Evolutionary conservation across 2,329 filamentous ascomycete genomes (phyloP), one percentile per base, ranked within the genome.

Genomic region (Aspergillus luchuensis): DNA sequence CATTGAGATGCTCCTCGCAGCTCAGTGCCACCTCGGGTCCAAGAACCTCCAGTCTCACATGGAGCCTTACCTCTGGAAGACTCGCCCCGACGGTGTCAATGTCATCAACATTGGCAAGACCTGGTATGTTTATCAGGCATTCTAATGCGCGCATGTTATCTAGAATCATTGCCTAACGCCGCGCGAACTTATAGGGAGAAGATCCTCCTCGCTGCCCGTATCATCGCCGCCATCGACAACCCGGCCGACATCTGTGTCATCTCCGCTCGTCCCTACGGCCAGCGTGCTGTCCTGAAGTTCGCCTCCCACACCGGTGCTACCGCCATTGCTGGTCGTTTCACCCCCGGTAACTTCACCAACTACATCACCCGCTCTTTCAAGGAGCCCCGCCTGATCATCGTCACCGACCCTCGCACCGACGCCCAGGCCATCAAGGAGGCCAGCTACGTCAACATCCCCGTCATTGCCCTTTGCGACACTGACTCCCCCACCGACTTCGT

Each of bases 311-410:
- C 95, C 72, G 95, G 95, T 80, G 93, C 96, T 77, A 91, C 92
- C 77, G 91, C 95, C 82, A 99, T 99, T 78, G 96, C 95, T 77
- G 95, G 95, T 85, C 95, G 95, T 81, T 99, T 99, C 91, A 99
- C 95, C 79, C 95, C 95, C 81, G 95, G 95, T 91, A 97, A 94
- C 84, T 99, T 99, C 90, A 99, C 95, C 88, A 99, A 99, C 89
- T 99, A 99, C 91, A 99, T 99, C 90, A 99, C 96, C 83, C 94
- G 95, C 79, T 98, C 95, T 70, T 99, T 99, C 92, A 97, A 97
- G 90, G 95, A 99, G 87, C 95, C 95, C 79, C 96, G 96, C 82
- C 88, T 99, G 79, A 98, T 99, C 84, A 89, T 99, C 81, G 95
- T 99, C 78, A 99, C 95, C 84, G 95, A 99, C 83, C 95, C 95